phyloP scores from a whole-genome alignment of 83 land plant genomes.

The Picea abies region DNA sequence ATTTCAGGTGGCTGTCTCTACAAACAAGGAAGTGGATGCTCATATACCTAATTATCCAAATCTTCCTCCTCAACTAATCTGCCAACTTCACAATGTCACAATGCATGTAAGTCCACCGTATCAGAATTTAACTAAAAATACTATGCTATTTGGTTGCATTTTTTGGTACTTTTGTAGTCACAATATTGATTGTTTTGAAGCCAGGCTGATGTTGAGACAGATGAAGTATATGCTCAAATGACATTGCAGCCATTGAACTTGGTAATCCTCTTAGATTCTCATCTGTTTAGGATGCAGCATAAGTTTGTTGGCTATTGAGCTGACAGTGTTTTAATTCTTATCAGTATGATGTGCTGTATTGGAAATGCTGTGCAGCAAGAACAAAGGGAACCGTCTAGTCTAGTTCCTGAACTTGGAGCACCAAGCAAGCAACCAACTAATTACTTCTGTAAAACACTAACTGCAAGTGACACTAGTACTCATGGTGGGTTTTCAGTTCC shows the following conservation, averaged over 20 bases:
- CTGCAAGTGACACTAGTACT: slow-evolving; percentile 92
- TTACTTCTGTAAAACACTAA: slow-evolving; percentile 80
- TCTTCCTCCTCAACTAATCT: slow-evolving; percentile 68
- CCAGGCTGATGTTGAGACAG: slow-evolving; percentile 81
- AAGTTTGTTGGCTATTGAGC: neutral
- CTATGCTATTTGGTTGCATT: neutral
- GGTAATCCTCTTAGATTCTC: slow-evolving; percentile 26
- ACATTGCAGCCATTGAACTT: slow-evolving; percentile 74
- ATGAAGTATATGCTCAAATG: slow-evolving; percentile 87
- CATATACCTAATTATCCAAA: slow-evolving; percentile 77
- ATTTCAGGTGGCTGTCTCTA: slow-evolving; percentile 67
- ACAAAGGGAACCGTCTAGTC: slow-evolving; percentile 50
- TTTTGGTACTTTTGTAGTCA: neutral
- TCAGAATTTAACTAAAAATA: neutral
- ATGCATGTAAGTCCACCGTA: slow-evolving; percentile 59
- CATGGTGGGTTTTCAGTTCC: slow-evolving; percentile 96
- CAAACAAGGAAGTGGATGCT: slow-evolving; percentile 75
- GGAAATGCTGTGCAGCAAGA: slow-evolving; percentile 46
- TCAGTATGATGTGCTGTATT: neutral
- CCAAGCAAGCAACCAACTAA: slow-evolving; percentile 73
- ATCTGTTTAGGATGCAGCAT: neutral
- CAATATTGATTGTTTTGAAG: neutral
- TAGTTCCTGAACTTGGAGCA: slow-evolving; percentile 55
- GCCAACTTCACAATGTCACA: slow-evolving; percentile 74
- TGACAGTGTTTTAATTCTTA: neutral